These are phyloP conservation scores for Yamadazyma olivae DNA, from an alignment of 805 yeast species.

Conservation along the genomic window DNA sequence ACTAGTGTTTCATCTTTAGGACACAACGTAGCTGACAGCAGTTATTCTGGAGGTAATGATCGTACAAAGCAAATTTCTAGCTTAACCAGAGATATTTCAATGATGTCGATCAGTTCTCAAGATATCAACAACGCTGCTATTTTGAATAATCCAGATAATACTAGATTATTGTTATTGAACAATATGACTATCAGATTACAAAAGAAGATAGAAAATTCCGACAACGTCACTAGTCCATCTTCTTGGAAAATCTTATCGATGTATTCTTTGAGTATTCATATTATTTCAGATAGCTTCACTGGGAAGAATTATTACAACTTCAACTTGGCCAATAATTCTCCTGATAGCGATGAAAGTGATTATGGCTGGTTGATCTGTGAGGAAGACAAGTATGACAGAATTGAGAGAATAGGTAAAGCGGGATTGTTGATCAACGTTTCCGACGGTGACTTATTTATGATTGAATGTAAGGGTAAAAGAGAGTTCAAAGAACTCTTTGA, in stretches of 20 bases:
- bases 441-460: slow-evolving; percentile 34
- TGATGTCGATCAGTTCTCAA: slow-evolving; percentile 17
- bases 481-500: slow-evolving; percentile 26
- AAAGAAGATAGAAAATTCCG: slow-evolving; percentile 27
- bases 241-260: slow-evolving; percentile 43
- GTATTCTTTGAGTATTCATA: slow-evolving; percentile 29
- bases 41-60: slow-evolving; percentile 1
- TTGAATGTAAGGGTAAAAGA: slow-evolving; percentile 43
- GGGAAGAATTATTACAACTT: slow-evolving; percentile 26
- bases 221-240: slow-evolving; percentile 30
- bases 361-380: slow-evolving; percentile 32
- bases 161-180: slow-evolving; percentile 21
- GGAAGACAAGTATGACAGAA: slow-evolving; percentile 22
- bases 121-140: slow-evolving; percentile 18
- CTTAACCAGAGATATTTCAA: slow-evolving; percentile 16
- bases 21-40: not conserved
- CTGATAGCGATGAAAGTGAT: slow-evolving; percentile 10
- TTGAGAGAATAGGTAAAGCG: slow-evolving; percentile 42
- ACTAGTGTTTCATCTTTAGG: slow-evolving; percentile 18
- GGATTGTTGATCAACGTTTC: slow-evolving; percentile 34
- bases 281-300: slow-evolving; percentile 25
- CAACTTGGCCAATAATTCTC: slow-evolving; percentile 18
- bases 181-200: slow-evolving; percentile 37
- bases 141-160: slow-evolving; percentile 23
- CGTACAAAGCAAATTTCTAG: slow-evolving; percentile 1